Evolutionary conservation across 2,329 filamentous ascomycete species (phyloP).

Genomic region (Xylaria digitata): DNA sequence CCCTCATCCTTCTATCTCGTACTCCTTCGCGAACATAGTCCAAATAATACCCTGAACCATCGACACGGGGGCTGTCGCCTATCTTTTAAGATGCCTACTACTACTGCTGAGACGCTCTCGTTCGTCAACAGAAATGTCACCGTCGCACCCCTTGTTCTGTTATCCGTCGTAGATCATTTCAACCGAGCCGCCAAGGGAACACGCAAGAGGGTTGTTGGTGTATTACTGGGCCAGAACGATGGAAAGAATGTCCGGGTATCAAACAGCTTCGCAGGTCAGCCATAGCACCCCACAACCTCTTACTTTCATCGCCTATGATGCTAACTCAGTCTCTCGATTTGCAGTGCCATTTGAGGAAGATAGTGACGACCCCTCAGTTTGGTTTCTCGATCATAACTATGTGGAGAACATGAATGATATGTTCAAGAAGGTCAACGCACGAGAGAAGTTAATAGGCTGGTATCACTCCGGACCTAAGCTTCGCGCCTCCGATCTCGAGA

Average conservation of each 20-base stretch:
- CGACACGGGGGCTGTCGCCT: conserved; percentile 15
- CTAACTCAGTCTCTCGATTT: conserved; percentile 28
- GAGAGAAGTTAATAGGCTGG: conserved; percentile 99
- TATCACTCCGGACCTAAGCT: conserved; percentile 99
- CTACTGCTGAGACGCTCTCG: conserved; percentile 94
- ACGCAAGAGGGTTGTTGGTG: conserved; percentile 88
- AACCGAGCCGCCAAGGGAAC: conserved; percentile 92
- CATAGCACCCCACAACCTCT: neutral
- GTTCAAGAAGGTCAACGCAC: conserved; percentile 99
- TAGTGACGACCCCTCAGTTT: conserved; percentile 97
- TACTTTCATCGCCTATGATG: neutral
- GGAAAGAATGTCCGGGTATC: conserved; percentile 96
- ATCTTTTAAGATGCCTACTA: conserved; percentile 81
- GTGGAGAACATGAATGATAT: conserved; percentile 99
- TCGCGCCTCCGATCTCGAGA: conserved; percentile 94
- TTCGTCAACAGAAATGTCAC: conserved; percentile 95
- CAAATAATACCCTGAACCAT: conserved; percentile 4
- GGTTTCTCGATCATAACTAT: conserved; percentile 99
- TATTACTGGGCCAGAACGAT: conserved; percentile 94
- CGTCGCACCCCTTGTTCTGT: conserved; percentile 95
- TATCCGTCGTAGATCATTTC: conserved; percentile 98
- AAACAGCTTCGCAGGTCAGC: conserved; percentile 95
- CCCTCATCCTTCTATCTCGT: conserved; percentile 30
- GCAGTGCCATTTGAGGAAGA: conserved; percentile 98
- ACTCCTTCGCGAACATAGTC: conserved; percentile 20